Percentiles rank a stretch among this genome's conserved stretches.
phyloP scores from a whole-genome alignment of 1,284 basidiomycete species.

The Cutaneotrichosporon cavernicola region DNA sequence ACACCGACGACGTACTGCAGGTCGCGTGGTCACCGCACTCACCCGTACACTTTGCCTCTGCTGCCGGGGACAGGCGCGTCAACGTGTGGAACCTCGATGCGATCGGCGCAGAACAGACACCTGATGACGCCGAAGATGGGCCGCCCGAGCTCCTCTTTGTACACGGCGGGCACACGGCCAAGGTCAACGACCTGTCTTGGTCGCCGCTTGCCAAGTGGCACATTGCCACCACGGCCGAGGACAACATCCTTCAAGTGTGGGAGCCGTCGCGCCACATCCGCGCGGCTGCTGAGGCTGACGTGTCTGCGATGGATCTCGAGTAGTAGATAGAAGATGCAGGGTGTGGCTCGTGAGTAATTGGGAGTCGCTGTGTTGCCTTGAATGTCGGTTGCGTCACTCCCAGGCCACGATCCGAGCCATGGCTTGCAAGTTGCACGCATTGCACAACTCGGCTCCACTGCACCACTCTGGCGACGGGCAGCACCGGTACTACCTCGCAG shows the following conservation, averaged over 20 bases:
- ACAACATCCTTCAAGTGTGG: conserved; percentile 57
- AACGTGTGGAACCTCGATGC: conserved; percentile 93
- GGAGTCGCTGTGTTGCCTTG: too few species aligned
- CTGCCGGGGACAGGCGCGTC: conserved; percentile 85
- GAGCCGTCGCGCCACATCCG: conserved; percentile 55
- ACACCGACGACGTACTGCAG: conserved; percentile 92
- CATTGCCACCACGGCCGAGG: conserved; percentile 55
- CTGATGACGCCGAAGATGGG: conserved; percentile 96
- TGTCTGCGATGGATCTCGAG: conserved; percentile 50
- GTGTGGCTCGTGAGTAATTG: not conserved
- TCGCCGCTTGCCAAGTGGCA: conserved; percentile 53
- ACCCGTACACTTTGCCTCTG: conserved; percentile 84
- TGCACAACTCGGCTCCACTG: too few species aligned
- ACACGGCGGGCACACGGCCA: conserved; percentile 67
- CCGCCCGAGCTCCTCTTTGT: conserved; percentile 88
- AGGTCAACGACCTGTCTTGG: conserved; percentile 55
- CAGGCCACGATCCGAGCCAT: too few species aligned
- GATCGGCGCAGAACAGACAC: conserved; percentile 94
- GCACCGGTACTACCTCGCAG: too few species aligned
- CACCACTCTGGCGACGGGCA: too few species aligned
- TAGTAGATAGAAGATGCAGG: conserved; percentile 23
- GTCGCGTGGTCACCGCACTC: conserved; percentile 94
- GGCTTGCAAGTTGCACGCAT: too few species aligned
- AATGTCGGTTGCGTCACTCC: too few species aligned
- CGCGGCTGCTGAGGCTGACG: conserved; percentile 49